Evolutionary conservation across 768 basidiomycete genomes (phyloP), one percentile per base, ranked within the genome.

Genomic region (Boletus vinaceobasis): DNA sequence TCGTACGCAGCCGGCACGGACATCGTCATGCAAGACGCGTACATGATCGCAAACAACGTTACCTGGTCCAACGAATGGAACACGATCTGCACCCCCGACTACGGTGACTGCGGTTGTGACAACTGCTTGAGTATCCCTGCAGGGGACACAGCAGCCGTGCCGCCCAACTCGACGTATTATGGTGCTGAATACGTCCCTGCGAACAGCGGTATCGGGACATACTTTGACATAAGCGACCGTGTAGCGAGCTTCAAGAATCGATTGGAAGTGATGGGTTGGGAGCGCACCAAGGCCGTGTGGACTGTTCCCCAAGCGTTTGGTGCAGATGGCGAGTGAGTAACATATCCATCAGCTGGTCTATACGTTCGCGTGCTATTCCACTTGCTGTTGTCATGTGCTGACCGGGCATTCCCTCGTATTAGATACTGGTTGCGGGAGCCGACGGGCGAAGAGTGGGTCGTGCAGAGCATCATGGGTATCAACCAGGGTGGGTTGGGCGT

Each of bases 231-330:
- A 49, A 79, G 83, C 11, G 75, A 74, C 0, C 75, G 88, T 32
- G 82, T 90, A 74, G 83, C 87, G 47, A 77, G 85, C 54, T 90
- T 85, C 70, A 71, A 71, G 45, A 72, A 83, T 46, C 76, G 87
- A 21, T 61, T 86, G 15, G 78, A 81, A 56, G 74, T 80, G 45
- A 79, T 85, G 57, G 87, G 86, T 2, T 87, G 87, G 83, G 83
- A 85, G 58, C 73, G 81, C 11, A 81, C 77, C 6, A 85, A 87
- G 65, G 79, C 85, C 1, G 77, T 90, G 0, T 91, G 89, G 90
- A 83, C 84, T 2, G 89, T 91, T 1, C 87, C 88, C 0, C 90
- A 92, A 68, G 88, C 79, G 0, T 92, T 92, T 64, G 87, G 87
- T 27, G 64, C 27, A 4, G 62, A 14, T 7, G 15, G 36, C 50